Evolutionary conservation across 257 asterid genomes (phyloP), one percentile per base, ranked within the genome.

Genomic region (Rubia yunnanensis): DNA sequence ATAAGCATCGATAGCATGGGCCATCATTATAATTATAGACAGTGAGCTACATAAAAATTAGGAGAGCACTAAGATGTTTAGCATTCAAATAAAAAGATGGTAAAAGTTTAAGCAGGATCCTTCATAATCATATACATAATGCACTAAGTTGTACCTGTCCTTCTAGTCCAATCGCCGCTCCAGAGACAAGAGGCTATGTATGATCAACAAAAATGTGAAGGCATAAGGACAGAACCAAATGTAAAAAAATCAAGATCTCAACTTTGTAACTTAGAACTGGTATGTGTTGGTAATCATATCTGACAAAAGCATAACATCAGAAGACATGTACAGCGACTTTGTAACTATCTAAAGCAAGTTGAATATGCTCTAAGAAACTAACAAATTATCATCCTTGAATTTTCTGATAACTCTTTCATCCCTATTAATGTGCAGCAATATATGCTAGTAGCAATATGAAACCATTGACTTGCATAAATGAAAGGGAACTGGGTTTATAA

Each of bases 101-200:
- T 55, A 48, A 17, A 38, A 9, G 52, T 39, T 2, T 8, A 23
- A 31, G 23, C 5, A 18, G 39, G 24, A 50, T 34, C 56, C 27
- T 34, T 28, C 46, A 0, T 55, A 7, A 18, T 35, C 31, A 38
- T 23, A 11, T 7, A 28, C 55, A 15, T 17, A 49, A 59, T 69
- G 57, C 38, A 27, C 59, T 10, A 22, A 63, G 68, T 55, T n/a
- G 61, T 73, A 92, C 99, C 97, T 94, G 99, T 64, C 99, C 99
- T 76, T 94, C 99, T 22, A 90, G 80, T 71, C 99, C 99, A 13
- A 94, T 78, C 71, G 99, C 99, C 72, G 99, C 99, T 78, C 99
- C 99, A 69, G 99, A 90, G 74, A 94, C 60, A 46, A 94, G 87
- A 75, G 97, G 97, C 99, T 94, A 70, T 79, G 74, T 94, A 70